Base-by-base conservation (phyloP, 23 red algal species). In the Agarophyton chilense region DNA sequence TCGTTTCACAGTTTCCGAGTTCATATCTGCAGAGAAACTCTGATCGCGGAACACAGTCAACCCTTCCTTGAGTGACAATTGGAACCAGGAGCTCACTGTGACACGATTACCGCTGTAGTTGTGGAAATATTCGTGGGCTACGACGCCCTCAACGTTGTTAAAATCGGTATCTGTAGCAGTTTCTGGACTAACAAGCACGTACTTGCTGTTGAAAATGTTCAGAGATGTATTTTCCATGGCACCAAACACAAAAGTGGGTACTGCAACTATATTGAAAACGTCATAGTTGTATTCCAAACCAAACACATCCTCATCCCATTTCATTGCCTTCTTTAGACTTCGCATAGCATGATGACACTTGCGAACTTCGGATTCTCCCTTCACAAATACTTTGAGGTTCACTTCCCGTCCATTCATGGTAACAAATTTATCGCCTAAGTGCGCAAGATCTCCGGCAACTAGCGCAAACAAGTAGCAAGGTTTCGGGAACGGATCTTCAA, bases 81-180 rank as follows among this genome's bases (percentile, higher is more conserved):
- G 88, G 82, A 98, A 98, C 96, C 96, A 98, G 61, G 88, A 88
- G 41, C 93, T 88, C 72, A 92, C 84, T 11, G 96, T 98, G 1
- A 98, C 96, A 33, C 96, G 79, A 79, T 98, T 98, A n/a, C 96
- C 96, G 25, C 89, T 84, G 61, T 92, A 98, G 88, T 98, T 98
- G 81, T 98, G 96, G 79, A 98, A 98, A 52, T 98, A 98, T 62
- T 98, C 96, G 78, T 98, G 96, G 0, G 86, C 96, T 31, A 95
- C 89, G 22, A 98, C 92, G 18, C 90, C 92, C 52, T 93, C 80
- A 24, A 98, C 88, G 38, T 66, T 78, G 51, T 95, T 94, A 75
- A 87, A 98, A 47, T 98, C 96, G 12, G 75, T 58, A 76, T 98
- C 96, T 33, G 96, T 98, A 10, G 96, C 92, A n/a, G 96, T 98